A percentile compares a stretch with the other conserved stretches of the same genome.
Conservation (phyloP, 441 rosid genomes). For the Croton setiger region DNA sequence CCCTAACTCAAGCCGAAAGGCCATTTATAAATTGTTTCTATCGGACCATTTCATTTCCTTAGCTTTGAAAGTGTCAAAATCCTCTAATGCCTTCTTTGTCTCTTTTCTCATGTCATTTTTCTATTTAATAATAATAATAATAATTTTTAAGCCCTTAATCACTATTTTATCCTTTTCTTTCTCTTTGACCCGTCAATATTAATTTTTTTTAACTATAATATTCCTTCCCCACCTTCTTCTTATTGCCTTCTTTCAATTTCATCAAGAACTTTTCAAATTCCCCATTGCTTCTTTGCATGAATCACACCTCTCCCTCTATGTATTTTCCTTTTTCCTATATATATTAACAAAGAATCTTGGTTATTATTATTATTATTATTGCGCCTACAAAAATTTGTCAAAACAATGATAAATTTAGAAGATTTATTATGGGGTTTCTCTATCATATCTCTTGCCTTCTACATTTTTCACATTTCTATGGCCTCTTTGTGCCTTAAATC, state of each 20-base stretch:
- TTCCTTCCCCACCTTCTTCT: neutral
- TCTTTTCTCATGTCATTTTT: neutral
- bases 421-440: slow-evolving; percentile 29
- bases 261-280: neutral
- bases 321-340: neutral
- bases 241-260: neutral
- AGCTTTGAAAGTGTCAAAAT: slow-evolving; percentile 27
- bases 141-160: too few species aligned
- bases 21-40: too few species aligned
- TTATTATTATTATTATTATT: neutral
- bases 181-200: slow-evolving; percentile 19
- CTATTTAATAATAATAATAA: too few species aligned
- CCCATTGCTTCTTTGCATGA: slow-evolving; percentile 2
- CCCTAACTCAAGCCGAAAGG: too few species aligned
- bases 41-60: too few species aligned
- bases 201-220: neutral
- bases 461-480: slow-evolving; percentile 17
- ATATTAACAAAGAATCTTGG: neutral
- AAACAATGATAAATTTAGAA: slow-evolving; percentile 23
- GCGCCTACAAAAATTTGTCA: slow-evolving; percentile 11
- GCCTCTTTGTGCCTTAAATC: slow-evolving; percentile 20
- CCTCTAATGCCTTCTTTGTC: neutral
- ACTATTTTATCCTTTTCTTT: too few species aligned
- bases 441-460: slow-evolving; percentile 19
- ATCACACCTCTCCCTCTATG: neutral